phyloP scores from a whole-genome alignment of 805 yeast genomes.

The Ogataea nakhonphanomensis region DNA sequence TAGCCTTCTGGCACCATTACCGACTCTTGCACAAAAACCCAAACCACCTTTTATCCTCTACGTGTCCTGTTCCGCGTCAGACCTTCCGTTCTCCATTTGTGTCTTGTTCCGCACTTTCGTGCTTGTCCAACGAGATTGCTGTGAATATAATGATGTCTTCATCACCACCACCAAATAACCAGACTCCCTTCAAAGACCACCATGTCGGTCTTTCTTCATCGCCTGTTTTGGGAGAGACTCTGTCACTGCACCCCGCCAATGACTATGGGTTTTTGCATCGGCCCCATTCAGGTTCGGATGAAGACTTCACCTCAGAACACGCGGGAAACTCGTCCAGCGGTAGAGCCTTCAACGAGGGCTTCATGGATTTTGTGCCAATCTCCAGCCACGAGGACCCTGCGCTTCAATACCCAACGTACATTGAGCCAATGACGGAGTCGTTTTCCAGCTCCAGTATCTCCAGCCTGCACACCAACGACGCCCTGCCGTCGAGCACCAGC shows the following conservation, averaged over 20 bases:
- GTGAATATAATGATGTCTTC: slow-evolving; percentile 33
- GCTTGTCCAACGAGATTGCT: slow-evolving; percentile 6
- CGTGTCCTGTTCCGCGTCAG: background rate
- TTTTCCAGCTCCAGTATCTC: slow-evolving; percentile 33
- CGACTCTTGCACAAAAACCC: background rate
- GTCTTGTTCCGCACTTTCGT: slow-evolving; percentile 1
- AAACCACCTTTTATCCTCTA: background rate
- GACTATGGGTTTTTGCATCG: slow-evolving; percentile 15
- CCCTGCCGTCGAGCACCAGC: slow-evolving; percentile 17
- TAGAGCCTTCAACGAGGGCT: slow-evolving; percentile 14
- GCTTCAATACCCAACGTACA: slow-evolving; percentile 26
- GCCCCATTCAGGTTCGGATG: slow-evolving; percentile 4
- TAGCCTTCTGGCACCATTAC: background rate
- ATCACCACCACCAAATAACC: slow-evolving; percentile 30
- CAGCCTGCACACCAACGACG: slow-evolving; percentile 22
- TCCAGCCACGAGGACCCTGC: slow-evolving; percentile 25
- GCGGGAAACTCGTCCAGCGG: slow-evolving; percentile 5
- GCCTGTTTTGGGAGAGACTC: slow-evolving; percentile 21
- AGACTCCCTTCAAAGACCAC: slow-evolving; percentile 18
- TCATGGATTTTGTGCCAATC: slow-evolving; percentile 30
- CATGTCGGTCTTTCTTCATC: slow-evolving; percentile 23
- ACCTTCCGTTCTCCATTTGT: background rate
- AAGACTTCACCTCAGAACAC: slow-evolving; percentile 5
- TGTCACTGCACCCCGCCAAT: slow-evolving; percentile 20
- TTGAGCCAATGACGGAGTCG: slow-evolving; percentile 29